Percentiles rank a stretch among this genome's conserved stretches.
Conservation (phyloP, 345 rosid species). For the Hibiscus mutabilis region DNA sequence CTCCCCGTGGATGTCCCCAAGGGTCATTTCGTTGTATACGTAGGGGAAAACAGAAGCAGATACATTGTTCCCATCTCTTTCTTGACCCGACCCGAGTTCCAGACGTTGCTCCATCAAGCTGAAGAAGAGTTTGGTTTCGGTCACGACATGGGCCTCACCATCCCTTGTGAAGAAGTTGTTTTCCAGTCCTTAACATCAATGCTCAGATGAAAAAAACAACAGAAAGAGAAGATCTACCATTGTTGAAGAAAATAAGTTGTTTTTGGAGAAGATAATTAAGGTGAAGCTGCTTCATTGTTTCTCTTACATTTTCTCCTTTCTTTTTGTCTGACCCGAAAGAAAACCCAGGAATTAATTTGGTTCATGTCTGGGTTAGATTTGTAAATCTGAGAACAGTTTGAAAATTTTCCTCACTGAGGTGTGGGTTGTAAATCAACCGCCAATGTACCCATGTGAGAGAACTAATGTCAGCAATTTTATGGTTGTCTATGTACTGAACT, state of each 20-base stretch:
- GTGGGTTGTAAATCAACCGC: conserved; percentile 10
- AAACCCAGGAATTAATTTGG: conserved; percentile 15
- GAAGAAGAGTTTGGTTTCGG: conserved; percentile 23
- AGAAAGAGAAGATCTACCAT: not conserved
- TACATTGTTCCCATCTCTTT: conserved; percentile 69
- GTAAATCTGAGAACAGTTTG: conserved; percentile 17
- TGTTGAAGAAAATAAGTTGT: not conserved
- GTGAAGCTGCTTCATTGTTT: conserved; percentile 39
- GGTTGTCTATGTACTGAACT: not conserved
- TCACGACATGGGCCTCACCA: conserved; percentile 76
- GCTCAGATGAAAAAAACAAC: conserved; percentile 19
- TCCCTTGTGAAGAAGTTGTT: conserved; percentile 77
- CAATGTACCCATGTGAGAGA: conserved; percentile 28
- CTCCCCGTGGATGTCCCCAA: conserved; percentile 68
- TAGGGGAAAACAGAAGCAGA: conserved; percentile 53
- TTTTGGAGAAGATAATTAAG: conserved; percentile 20
- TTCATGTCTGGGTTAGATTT: conserved; percentile 21
- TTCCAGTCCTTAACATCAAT: conserved; percentile 61
- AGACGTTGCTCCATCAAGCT: conserved; percentile 56
- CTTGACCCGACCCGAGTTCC: conserved; percentile 69
- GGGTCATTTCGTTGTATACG: conserved; percentile 40
- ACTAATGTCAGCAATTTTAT: conserved; percentile 5
- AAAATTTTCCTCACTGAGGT: conserved; percentile 22
- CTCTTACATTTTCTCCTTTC: conserved; percentile 20
- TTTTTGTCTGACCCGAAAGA: conserved; percentile 11